A percentile compares a stretch with the other conserved stretches of the same genome.
phyloP scores from a whole-genome alignment of 2,329 filamentous ascomycete species.

The Aspergillus sojae region DNA sequence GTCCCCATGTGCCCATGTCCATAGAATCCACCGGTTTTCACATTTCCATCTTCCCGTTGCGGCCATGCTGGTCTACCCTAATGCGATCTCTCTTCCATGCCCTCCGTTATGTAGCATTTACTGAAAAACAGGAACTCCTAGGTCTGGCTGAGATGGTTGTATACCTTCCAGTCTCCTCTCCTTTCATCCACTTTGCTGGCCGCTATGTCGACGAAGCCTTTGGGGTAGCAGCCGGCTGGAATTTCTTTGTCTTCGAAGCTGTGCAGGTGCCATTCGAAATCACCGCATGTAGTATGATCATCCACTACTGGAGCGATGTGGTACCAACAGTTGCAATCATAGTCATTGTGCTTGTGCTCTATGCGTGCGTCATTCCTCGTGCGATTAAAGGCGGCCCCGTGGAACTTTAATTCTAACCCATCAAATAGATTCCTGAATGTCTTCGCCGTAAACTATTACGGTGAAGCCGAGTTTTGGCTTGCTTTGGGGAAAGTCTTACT shows the following conservation, averaged over 20 bases:
- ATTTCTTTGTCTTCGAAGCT: constrained; percentile 56
- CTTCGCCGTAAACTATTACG: constrained; percentile 73
- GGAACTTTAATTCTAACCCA: background rate
- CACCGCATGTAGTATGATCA: constrained; percentile 53
- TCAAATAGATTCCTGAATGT: constrained; percentile 59
- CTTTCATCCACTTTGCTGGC: constrained; percentile 51
- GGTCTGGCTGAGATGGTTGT: constrained; percentile 55
- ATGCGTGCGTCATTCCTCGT: constrained; percentile 35
- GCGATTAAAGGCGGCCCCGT: background rate
- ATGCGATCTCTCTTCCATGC: background rate
- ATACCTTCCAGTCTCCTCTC: constrained; percentile 50
- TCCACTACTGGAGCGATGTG: constrained; percentile 53
- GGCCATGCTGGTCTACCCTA: background rate
- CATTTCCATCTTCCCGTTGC: background rate
- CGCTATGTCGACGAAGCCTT: constrained; percentile 54
- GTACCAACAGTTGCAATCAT: constrained; percentile 52
- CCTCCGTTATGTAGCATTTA: constrained; percentile 16
- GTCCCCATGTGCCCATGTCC: background rate
- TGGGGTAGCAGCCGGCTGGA: constrained; percentile 52
- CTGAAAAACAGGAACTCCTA: constrained; percentile 30
- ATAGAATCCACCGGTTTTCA: constrained; percentile 13
- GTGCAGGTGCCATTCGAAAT: constrained; percentile 57
- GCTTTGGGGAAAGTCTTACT: constrained; percentile 72
- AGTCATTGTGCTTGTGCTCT: constrained; percentile 48
- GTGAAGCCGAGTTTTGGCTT: constrained; percentile 75